Percentiles rank a stretch among this genome's conserved stretches.
These are phyloP conservation scores for Fusarium siculi DNA, from an alignment of 2,329 filamentous ascomycete genomes.

Conservation along the genomic window DNA sequence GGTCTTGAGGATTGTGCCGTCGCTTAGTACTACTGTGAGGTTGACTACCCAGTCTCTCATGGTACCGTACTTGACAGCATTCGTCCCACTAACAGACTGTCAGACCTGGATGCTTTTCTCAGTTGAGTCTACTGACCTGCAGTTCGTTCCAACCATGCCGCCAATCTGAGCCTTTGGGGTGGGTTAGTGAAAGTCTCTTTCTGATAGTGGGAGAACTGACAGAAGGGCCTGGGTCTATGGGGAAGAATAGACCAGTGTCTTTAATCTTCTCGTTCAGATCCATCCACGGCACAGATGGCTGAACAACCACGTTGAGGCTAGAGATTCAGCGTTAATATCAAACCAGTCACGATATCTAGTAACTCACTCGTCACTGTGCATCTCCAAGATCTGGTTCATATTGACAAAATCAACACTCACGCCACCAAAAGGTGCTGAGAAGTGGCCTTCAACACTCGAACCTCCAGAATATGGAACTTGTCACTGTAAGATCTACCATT, in stretches of 20 bases:
- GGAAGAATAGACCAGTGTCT: constrained; percentile 84
- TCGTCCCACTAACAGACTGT: constrained; percentile 66
- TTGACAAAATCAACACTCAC: constrained; percentile 88
- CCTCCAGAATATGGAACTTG: constrained; percentile 82
- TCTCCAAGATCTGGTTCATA: constrained; percentile 83
- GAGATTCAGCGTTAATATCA: too few species aligned
- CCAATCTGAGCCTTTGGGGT: constrained; percentile 71
- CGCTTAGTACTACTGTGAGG: constrained; percentile 80
- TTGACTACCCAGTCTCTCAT: constrained; percentile 95
- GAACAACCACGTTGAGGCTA: constrained; percentile 83
- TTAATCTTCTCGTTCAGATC: constrained; percentile 79
- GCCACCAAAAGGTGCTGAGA: constrained; percentile 85
- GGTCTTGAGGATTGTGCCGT: constrained; percentile 83
- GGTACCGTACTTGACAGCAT: constrained; percentile 82
- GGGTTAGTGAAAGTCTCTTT: too few species aligned
- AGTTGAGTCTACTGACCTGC: constrained; percentile 51
- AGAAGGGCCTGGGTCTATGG: constrained; percentile 78
- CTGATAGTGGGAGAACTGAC: neutral
- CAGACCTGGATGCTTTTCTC: accelerated
- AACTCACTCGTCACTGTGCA: constrained; percentile 76
- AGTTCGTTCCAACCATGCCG: constrained; percentile 84
- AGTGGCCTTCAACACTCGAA: constrained; percentile 88
- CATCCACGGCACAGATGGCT: constrained; percentile 91
- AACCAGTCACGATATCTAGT: too few species aligned
- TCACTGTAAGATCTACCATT: too few species aligned